A percentile compares a stretch with the other conserved stretches of the same genome.
Conservation (phyloP, 2,329 filamentous ascomycete species). For the Ceratocystis huliohia region DNA sequence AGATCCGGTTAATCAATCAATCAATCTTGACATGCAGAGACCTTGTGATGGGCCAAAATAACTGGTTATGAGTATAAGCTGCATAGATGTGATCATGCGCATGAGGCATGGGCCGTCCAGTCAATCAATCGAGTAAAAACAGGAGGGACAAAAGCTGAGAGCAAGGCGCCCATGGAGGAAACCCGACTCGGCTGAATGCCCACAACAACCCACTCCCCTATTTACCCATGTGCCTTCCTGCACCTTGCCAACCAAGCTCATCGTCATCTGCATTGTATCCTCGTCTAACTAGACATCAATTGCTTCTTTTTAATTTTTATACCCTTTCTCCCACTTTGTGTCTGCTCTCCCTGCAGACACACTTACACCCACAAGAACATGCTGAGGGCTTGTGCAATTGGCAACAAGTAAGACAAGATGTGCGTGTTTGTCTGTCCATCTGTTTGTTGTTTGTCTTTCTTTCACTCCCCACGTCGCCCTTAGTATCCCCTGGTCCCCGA, state of each 20-base stretch:
- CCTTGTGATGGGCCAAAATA: background rate
- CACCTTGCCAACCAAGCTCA: background rate
- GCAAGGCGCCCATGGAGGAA: background rate
- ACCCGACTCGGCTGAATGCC: background rate
- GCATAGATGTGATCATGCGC: too few species aligned
- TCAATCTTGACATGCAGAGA: background rate
- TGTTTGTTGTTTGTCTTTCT: background rate
- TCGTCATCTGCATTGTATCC: too few species aligned
- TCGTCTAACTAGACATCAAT: too few species aligned
- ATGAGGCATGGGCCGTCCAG: too few species aligned
- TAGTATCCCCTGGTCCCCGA: background rate
- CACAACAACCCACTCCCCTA: background rate
- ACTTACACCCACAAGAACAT: too few species aligned
- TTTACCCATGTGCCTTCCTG: background rate
- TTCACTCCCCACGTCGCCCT: background rate
- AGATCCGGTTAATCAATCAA: background rate
- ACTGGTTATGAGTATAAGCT: too few species aligned
- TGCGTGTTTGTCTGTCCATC: too few species aligned
- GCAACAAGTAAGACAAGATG: too few species aligned
- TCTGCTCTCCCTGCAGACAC: background rate
- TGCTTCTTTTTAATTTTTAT: background rate
- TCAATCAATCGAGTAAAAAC: too few species aligned
- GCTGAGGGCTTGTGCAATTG: too few species aligned
- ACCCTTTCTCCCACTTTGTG: background rate
- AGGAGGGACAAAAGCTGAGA: background rate